phyloP scores from a whole-genome alignment of 768 basidiomycete species.

The Naganishia randhawae region DNA sequence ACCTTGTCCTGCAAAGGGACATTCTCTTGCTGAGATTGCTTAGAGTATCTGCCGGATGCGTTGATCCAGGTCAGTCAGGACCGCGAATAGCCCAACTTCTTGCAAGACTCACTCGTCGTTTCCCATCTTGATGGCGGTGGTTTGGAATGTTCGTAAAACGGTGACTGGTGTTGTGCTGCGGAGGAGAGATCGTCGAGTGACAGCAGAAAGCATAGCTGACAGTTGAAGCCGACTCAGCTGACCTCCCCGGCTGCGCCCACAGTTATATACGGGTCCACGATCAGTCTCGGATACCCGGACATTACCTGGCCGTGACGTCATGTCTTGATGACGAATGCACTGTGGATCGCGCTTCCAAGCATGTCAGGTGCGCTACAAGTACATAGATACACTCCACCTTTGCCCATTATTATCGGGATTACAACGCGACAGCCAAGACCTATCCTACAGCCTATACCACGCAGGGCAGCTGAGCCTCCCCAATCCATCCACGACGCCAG shows the following conservation, averaged over 20 bases:
- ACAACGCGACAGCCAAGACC: neutral
- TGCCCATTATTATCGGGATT: too few species aligned
- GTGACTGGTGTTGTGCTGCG: slow-evolving; percentile 20
- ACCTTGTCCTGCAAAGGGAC: slow-evolving; percentile 26
- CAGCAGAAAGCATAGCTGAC: neutral
- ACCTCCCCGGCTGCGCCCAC: too few species aligned
- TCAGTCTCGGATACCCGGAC: neutral
- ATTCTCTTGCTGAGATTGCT: slow-evolving; percentile 27
- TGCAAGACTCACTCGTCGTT: slow-evolving; percentile 66
- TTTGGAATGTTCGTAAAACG: slow-evolving; percentile 26
- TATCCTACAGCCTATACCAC: neutral
- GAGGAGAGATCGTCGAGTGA: slow-evolving; percentile 11
- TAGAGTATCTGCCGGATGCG: slow-evolving; percentile 19
- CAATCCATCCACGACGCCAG: slow-evolving; percentile 6
- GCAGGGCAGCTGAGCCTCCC: slow-evolving; percentile 10
- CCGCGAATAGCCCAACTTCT: neutral
- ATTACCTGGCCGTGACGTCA: neutral
- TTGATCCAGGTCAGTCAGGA: neutral
- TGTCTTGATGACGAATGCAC: neutral
- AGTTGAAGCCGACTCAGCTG: neutral
- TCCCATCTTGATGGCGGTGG: slow-evolving; percentile 41
- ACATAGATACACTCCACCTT: too few species aligned
- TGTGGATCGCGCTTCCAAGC: neutral
- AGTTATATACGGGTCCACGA: neutral
- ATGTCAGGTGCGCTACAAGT: neutral